Conservation (phyloP, 441 rosid genomes). For the Macaranga tanarius region DNA sequence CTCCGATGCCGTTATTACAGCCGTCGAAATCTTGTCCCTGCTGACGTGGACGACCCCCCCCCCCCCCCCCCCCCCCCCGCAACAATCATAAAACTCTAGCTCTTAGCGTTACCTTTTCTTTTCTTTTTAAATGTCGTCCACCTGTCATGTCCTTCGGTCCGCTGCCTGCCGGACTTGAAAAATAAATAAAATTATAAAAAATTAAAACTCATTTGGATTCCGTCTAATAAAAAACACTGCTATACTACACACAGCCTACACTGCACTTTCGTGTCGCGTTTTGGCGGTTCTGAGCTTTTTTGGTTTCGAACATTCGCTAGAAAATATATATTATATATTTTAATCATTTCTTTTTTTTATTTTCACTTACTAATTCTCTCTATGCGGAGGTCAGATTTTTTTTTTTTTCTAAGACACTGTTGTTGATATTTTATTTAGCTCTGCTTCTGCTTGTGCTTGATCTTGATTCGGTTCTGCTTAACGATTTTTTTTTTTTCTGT, state of each 20-base stretch:
- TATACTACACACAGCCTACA: neutral
- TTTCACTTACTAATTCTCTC: neutral
- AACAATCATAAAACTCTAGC: neutral
- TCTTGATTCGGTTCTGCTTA: conserved; percentile 19
- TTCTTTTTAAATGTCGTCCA: conserved; percentile 28
- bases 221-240: conserved; percentile 19
- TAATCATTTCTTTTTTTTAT: conserved; percentile 12
- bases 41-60: conserved; percentile 17
- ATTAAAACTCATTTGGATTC: conserved; percentile 36
- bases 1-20: neutral
- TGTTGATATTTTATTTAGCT: neutral
- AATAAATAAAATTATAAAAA: conserved; percentile 31
- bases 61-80: no score
- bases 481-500: neutral
- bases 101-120: no score
- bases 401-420: neutral
- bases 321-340: no score
- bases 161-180: conserved; percentile 47
- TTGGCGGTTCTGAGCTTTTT: conserved; percentile 32
- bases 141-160: conserved; percentile 27
- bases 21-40: neutral
- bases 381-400: conserved; percentile 30
- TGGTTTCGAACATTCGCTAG: conserved; percentile 33
- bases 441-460: conserved; percentile 15
- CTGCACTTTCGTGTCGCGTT: conserved; percentile 30